These are phyloP conservation scores for Buxus sempervirens DNA, from an alignment of 164 flowering plant genomes.

Conservation along the genomic window DNA sequence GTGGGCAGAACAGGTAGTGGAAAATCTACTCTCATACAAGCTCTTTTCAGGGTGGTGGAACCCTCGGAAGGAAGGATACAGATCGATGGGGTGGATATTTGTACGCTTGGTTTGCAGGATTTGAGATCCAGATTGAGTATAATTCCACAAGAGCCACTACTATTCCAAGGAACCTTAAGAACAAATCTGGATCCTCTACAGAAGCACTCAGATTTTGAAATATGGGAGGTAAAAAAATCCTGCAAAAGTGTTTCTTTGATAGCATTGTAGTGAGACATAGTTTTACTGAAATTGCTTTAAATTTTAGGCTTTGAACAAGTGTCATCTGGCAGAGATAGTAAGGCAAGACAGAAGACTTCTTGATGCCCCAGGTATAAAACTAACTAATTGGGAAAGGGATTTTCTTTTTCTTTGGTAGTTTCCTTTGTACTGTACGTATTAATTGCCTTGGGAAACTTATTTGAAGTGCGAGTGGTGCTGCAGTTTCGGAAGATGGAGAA, in stretches of 20 bases:
- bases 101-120: constrained; percentile 66
- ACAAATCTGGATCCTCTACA: constrained; percentile 72
- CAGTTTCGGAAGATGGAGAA: constrained; percentile 85
- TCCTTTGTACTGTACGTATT: background rate
- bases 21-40: constrained; percentile 86
- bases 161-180: constrained; percentile 80
- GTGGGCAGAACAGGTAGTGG: constrained; percentile 94
- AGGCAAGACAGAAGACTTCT: constrained; percentile 56
- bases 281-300: constrained; percentile 8
- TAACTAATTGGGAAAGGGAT: background rate
- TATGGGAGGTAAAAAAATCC: constrained; percentile 64
- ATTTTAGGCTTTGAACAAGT: constrained; percentile 59
- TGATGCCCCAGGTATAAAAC: constrained; percentile 61
- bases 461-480: constrained; percentile 8
- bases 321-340: constrained; percentile 51
- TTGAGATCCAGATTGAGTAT: constrained; percentile 65
- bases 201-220: constrained; percentile 62
- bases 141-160: constrained; percentile 81
- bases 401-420: background rate
- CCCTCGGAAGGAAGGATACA: constrained; percentile 57
- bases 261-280: background rate
- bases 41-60: constrained; percentile 75
- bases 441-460: too few relatives aligned
- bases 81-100: constrained; percentile 68
- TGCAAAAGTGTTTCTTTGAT: background rate